Base-by-base conservation (phyloP, 2,329 filamentous ascomycete genomes). In the Hypoxylon sp. region DNA sequence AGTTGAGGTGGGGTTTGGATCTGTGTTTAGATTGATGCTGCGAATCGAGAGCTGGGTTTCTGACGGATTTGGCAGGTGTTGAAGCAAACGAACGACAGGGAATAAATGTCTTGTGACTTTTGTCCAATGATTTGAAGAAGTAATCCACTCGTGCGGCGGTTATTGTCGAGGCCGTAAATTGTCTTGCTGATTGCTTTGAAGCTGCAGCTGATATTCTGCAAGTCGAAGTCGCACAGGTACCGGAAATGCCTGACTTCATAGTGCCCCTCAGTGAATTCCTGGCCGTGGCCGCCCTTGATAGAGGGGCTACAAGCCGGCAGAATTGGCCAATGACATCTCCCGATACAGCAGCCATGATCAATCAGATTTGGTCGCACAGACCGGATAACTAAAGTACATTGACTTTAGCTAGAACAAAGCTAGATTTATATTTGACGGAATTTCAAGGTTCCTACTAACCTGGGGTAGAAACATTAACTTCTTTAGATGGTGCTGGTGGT, bases 61-160 rank as follows among this genome's bases (percentile, higher is more conserved):
- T 11, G 67, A 72, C 70, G 25, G 52, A 72, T 66, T 68, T 55
- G 71, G 71, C 71, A 74, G 71, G 70, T 72, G 71, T 70, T 46
- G 60, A 69, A 48, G 59, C 56, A 25, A 65, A 65, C 9, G 55
- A 52, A 58, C 51, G 64, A 30, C 61, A 63, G 41, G 67, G 59
- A 43, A 30, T 58, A 45, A 45, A 48, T 7, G 61, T 63, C 61
- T 45, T 58, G 54, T 55, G 61, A 70, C 59, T 57, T 30, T 29
- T 43, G 29, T 21, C 55, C 61, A 65, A 67, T 65, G 55, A 25
- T 52, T 65, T 53, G 37, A 61, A 63, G n/a, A 53, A 67, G 61
- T 51, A 70, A 65, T 67, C 55, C 65, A 56, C 39, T 53, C 51
- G 54, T 41, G 14, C 23, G n/a, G 34, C 8, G 30, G 63, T 37